phyloP scores from a whole-genome alignment of 306 rosid species.

The Corylus heterophylla region DNA sequence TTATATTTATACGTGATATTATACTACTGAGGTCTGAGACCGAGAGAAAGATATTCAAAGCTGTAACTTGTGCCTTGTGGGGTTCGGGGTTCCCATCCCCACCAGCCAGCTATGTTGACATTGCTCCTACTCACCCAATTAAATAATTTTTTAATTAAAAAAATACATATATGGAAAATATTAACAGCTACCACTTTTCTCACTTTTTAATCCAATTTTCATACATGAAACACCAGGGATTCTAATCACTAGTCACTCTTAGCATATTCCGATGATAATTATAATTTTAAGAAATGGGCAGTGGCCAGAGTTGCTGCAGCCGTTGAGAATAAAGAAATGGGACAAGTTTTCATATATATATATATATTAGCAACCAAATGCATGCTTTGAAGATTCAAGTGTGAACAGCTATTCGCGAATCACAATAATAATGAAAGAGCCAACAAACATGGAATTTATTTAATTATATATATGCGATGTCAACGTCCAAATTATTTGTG shows the following conservation, averaged over 20 bases:
- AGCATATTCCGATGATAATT: constrained; percentile 11
- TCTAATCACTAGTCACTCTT: constrained; percentile 26
- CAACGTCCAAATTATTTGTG: constrained; percentile 40
- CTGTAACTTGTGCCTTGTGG: constrained; percentile 12
- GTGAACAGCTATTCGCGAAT: background rate
- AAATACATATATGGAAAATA: constrained; percentile 19
- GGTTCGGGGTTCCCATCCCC: constrained; percentile 70
- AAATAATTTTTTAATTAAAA: background rate
- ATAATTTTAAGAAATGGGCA: constrained; percentile 23
- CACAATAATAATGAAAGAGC: constrained; percentile 11
- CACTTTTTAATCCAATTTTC: constrained; percentile 21
- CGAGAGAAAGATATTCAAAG: constrained; percentile 49
- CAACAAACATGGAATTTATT: background rate
- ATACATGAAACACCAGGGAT: constrained; percentile 34
- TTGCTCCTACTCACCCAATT: constrained; percentile 52
- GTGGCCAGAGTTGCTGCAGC: background rate
- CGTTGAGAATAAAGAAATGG: background rate
- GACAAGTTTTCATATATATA: background rate
- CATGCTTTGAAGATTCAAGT: constrained; percentile 23
- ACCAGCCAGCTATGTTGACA: constrained; percentile 96
- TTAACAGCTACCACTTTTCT: constrained; percentile 21
- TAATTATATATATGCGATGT: constrained; percentile 24
- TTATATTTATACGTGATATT: too few species aligned
- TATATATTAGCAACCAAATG: background rate
- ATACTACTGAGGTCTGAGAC: background rate